Base-by-base conservation (phyloP, 73 alveolate species). In the Tetrahymena thermophila region DNA sequence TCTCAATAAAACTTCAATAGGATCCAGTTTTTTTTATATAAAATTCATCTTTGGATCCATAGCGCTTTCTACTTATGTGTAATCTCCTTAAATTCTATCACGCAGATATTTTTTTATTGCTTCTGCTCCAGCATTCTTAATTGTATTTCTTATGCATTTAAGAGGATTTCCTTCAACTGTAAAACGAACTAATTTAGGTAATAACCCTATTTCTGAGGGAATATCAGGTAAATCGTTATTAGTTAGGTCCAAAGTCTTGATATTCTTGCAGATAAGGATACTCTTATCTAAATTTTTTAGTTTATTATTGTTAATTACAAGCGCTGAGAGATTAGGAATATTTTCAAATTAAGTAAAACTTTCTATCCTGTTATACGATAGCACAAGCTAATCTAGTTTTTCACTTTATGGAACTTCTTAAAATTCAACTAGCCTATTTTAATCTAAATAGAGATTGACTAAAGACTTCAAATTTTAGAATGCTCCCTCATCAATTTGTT, bases 111-210 rank as follows among this genome's bases (percentile, higher is more conserved):
- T 98, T 97, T 99, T 99, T 43, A 99, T 95, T 96, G 97, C 97
- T 58, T 97, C 99, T 15, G 99, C 99, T n/a, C 99, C 98, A 25
- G 99, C 98, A 96, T 96, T 97, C 94, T 99, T 96, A 96, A 99
- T 98, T 58, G 98, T 98, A 40, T 99, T 97, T 85, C 98, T 98
- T 37, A 99, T 97, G 89, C 99, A 96, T 95, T 97, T 98, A 71
- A 99, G 95, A 50, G 99, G 99, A 96, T 99, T 99, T 71, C 99
- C 99, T 95, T 99, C 99, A 17, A 99, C 94, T 55, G 96, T 96
- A 38, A 99, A 96, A 95, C 99, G 98, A 34, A 98, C 99, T 94
- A 99, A 96, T 93, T 94, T 94, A 84, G 97, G 98, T 95, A 99
- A 94, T 42, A 98, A 96, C 25, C 99, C 98, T 40, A 99, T 95